Base-by-base conservation (phyloP, 2,329 filamentous ascomycete genomes). In the Microcera coccophila region DNA sequence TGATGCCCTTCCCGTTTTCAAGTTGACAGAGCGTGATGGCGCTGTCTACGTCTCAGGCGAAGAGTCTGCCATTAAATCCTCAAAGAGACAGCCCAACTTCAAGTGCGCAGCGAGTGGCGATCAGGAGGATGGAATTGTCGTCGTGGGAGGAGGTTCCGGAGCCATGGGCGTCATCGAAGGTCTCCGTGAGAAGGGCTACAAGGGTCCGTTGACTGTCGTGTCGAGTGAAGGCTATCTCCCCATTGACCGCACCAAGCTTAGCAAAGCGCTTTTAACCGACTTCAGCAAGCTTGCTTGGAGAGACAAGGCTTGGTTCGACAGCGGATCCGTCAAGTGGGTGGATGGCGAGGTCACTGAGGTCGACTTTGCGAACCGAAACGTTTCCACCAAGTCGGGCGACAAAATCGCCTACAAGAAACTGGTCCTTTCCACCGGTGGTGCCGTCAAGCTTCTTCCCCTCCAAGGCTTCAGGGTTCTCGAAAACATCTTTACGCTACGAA, bases 201-300 rank as follows among this genome's bases (percentile, higher is more conserved):
- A 75, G 4, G 91, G 90, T 12, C 72, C 78, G 42, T 82, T 98
- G 54, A 94, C 90, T 1, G 73, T 95, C 58, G 82, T 98, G 57
- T 84, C 87, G 11, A 83, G 79, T 51, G 93, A 98, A 66, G 85
- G 87, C 17, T 85, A 93, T 62, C 76, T 85, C 24, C 90, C 90
- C 22, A 90, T 97, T 57, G 93, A 98, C 69, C 82, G 93, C 16
- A 89, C 93, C 10, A 97, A 97, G 73, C 77, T 98, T 32, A 96
- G 90, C 60, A 98, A 98, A 69, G 89, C 91, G 1, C 75, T 98
- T 11, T 78, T 96, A 49, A 81, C 87, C 5, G 91, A 98, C 61
- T 66, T 81, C 2, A 75, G 77, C 34, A 95, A 95, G 69, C 69
- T 95, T 33, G 81, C 85, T 32, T 85, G 83, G 75, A 79, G 93